A percentile compares a stretch with the other conserved stretches of the same genome.
phyloP scores from a whole-genome alignment of 305 asterid genomes.

The Ilex paraguariensis region DNA sequence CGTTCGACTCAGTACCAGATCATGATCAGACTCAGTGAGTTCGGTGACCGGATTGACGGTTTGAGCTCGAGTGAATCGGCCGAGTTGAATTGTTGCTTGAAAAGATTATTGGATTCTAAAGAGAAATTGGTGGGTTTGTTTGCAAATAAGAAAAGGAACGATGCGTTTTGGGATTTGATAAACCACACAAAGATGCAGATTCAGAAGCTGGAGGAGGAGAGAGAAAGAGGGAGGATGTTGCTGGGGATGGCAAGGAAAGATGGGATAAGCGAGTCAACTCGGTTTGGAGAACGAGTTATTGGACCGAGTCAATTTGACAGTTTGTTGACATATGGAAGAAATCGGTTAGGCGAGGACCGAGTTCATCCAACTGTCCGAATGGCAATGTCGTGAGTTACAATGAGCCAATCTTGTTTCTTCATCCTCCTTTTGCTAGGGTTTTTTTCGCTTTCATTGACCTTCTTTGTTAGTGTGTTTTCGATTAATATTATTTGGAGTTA shows the following conservation, averaged over 20 bases:
- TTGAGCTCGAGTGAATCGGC: slow-evolving; percentile 23
- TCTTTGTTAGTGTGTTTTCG: no score
- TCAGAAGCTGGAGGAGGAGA: slow-evolving; percentile 11
- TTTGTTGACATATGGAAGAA: slow-evolving; percentile 5
- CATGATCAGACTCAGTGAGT: slow-evolving; percentile 20
- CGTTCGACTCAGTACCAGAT: slow-evolving; percentile 30
- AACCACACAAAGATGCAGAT: slow-evolving; percentile 13
- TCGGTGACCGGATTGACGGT: neutral
- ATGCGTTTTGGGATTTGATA: slow-evolving; percentile 27
- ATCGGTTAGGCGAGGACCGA: neutral
- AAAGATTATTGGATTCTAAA: slow-evolving; percentile 15
- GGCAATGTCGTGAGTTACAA: no score
- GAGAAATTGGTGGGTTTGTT: slow-evolving; percentile 18
- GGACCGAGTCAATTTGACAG: slow-evolving; percentile 2
- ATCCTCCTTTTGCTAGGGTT: no score
- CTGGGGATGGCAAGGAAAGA: slow-evolving; percentile 3
- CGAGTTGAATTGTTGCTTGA: slow-evolving; percentile 22
- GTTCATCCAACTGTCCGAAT: no score
- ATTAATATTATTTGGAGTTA: no score
- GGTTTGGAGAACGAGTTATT: slow-evolving; percentile 9
- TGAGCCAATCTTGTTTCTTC: no score
- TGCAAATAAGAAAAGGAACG: slow-evolving; percentile 16
- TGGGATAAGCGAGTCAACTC: slow-evolving; percentile 12
- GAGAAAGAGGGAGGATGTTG: slow-evolving; percentile 10
- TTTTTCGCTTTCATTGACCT: no score